Evolutionary conservation across 371 early-diverging fungal genomes (phyloP), one percentile per base, ranked within the genome.

Genomic region (Lichtheimia ornata): DNA sequence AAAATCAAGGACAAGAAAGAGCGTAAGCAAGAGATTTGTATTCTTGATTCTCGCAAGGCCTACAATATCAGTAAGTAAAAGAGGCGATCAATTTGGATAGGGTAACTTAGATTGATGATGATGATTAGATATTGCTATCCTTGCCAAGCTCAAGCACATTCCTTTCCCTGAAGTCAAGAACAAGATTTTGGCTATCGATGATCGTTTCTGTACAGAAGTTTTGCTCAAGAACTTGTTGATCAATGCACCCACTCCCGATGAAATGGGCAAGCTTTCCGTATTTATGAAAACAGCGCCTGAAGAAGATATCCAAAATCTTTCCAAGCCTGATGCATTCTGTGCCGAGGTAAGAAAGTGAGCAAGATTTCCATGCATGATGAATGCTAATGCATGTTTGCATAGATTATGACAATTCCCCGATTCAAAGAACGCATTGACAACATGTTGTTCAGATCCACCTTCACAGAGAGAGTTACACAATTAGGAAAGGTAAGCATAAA

Each of bases 301-400:
- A 35, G 87, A 91, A 15, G 87, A 88, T 55, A 65, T 84, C 24
- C 69, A 81, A 56, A 82, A 81, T 18, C 71, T 97, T 51, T 85
- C 91, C 7, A 77, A 84, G 30, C 85, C 96, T 4, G 97, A 97
- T 40, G 83, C 84, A 27, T 97, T 97, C 73, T 85, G 94, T 70
- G 77, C 93, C n/a, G 94, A 94, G 84, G 86, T 91, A 74, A 52
- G 51, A 24, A 20, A 25, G 53, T 0, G 52, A 53, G 42, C 35
- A 55, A 11, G 5, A 0, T 3, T 11, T 18, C 58, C 5, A 45
- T 66, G 13, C 22, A 22, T 4, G 25, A 40, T 24, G 25, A 17
- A 5, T 71, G 61, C 14, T 43, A 43, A 35, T 56, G 14, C 25
- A 53, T 0, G 40, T 27, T 9, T 30, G 52, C 41, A 18, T 62